Conservation (phyloP, 1,284 basidiomycete species). For the Clitocybe nebularis region DNA sequence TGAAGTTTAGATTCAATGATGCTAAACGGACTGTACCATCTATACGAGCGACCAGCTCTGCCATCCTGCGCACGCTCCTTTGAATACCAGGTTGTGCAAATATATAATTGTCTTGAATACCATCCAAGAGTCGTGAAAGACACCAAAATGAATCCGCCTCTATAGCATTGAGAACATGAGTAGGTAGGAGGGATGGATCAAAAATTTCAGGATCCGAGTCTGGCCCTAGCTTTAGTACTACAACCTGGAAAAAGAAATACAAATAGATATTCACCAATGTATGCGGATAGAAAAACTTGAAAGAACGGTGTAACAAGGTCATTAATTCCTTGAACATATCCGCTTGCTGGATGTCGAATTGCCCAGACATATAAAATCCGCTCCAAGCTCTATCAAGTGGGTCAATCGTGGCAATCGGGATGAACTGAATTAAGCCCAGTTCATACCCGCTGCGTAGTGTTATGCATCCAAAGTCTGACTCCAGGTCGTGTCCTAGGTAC, state of each 20-base stretch:
- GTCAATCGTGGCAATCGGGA: conserved; percentile 16
- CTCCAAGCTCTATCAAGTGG: conserved; percentile 69
- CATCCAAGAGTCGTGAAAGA: conserved; percentile 87
- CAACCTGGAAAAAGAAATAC: conserved; percentile 8
- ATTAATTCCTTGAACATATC: conserved; percentile 97
- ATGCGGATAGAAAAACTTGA: conserved; percentile 88
- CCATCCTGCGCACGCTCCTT: conserved; percentile 87
- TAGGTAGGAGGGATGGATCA: conserved; percentile 74
- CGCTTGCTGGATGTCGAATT: conserved; percentile 92
- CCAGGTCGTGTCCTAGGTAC: conserved; percentile 92
- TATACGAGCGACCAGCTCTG: conserved; percentile 87
- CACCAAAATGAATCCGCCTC: conserved; percentile 99
- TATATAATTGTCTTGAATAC: conserved; percentile 97
- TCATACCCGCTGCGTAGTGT: conserved; percentile 78
- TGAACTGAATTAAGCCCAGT: conserved; percentile 11
- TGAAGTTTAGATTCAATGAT: conserved; percentile 7
- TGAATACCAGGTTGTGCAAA: conserved; percentile 94
- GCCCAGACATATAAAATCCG: conserved; percentile 97
- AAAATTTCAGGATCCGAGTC: conserved; percentile 87
- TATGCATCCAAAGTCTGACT: conserved; percentile 87
- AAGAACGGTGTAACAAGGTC: conserved; percentile 95
- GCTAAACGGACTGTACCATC: conserved; percentile 56
- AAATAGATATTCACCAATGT: conserved; percentile 74
- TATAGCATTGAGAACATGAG: conserved; percentile 70
- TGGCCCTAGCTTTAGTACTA: too few species aligned